Conservation (phyloP, 2,329 filamentous ascomycete genomes). For the Cladobotryum mycophilum region DNA sequence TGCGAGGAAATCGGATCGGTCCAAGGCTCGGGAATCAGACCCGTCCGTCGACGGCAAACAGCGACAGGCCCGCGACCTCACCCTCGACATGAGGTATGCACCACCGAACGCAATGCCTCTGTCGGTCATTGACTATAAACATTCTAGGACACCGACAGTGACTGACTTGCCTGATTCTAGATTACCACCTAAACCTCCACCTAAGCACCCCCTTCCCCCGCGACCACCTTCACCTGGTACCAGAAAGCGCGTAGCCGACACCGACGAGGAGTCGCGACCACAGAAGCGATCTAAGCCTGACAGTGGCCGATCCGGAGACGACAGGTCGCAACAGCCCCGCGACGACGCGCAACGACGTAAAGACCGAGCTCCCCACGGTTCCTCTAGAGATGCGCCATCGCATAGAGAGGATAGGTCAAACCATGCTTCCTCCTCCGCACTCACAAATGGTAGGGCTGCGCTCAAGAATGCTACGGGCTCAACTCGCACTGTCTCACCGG, state of each 20-base stretch:
- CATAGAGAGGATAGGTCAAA: slow-evolving; percentile 21
- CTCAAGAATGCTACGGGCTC: slow-evolving; percentile 25
- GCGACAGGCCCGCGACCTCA: slow-evolving; percentile 23
- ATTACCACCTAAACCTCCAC: slow-evolving; percentile 31
- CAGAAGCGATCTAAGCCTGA: slow-evolving; percentile 43
- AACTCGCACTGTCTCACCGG: slow-evolving; percentile 27
- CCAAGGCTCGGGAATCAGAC: slow-evolving; percentile 19
- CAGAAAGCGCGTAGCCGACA: slow-evolving; percentile 42
- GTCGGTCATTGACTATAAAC: slow-evolving; percentile 12
- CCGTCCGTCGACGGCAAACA: slow-evolving; percentile 22
- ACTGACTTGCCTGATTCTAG: slow-evolving; percentile 18
- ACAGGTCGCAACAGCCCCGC: slow-evolving; percentile 25
- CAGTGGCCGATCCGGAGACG: slow-evolving; percentile 24
- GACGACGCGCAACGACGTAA: slow-evolving; percentile 29
- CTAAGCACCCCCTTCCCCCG: slow-evolving; percentile 26
- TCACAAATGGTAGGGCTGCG: slow-evolving; percentile 32
- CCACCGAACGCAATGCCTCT: not conserved
- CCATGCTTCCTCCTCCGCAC: slow-evolving; percentile 19
- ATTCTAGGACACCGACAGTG: not conserved
- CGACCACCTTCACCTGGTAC: slow-evolving; percentile 37
- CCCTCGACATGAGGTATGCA: slow-evolving; percentile 26
- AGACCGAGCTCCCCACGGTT: slow-evolving; percentile 20
- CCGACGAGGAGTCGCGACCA: slow-evolving; percentile 37
- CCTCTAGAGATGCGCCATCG: slow-evolving; percentile 22
- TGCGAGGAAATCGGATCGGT: slow-evolving; percentile 19